A percentile compares a stretch with the other conserved stretches of the same genome.
These are phyloP conservation scores for Scedosporium apiospermum DNA, from an alignment of 2,329 filamentous ascomycete species.

Conservation along the genomic window DNA sequence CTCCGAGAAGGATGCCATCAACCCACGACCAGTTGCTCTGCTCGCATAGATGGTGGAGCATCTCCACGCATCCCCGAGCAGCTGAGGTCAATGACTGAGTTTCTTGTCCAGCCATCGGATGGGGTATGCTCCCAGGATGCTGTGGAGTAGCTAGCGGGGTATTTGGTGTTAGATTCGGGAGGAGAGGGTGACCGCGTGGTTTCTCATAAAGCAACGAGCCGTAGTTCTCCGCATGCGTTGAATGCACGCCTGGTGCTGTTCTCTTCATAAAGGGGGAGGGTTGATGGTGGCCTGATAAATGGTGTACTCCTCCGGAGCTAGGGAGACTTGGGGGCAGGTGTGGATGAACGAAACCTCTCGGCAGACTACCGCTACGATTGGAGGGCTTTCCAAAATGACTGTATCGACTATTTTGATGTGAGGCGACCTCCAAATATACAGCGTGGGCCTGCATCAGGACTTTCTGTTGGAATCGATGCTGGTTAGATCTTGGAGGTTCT, in stretches of 20 bases:
- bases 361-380: not conserved
- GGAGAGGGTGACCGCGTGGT: not conserved
- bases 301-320: not conserved
- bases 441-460: conserved; percentile 61
- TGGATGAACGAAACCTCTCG: not conserved
- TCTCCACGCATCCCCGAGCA: conserved; percentile 59
- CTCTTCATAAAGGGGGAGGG: not conserved
- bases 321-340: not conserved
- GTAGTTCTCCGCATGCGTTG: not conserved
- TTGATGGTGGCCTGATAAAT: not conserved
- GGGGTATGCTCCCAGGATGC: not conserved
- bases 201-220: not conserved
- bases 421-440: conserved; percentile 61
- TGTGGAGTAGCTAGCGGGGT: not conserved
- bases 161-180: not conserved
- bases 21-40: conserved; percentile 82
- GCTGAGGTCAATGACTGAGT: conserved; percentile 12
- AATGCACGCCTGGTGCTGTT: not conserved
- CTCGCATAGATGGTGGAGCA: conserved; percentile 65
- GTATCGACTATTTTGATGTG: conserved; percentile 28
- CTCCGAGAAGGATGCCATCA: conserved; percentile 84
- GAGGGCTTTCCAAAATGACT: not conserved
- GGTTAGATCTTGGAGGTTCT: conserved; percentile 11
- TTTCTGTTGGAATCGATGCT: conserved; percentile 52
- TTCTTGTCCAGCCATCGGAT: not conserved